Conservation (phyloP, 2,329 filamentous ascomycete species). For the Neonectria sp. region DNA sequence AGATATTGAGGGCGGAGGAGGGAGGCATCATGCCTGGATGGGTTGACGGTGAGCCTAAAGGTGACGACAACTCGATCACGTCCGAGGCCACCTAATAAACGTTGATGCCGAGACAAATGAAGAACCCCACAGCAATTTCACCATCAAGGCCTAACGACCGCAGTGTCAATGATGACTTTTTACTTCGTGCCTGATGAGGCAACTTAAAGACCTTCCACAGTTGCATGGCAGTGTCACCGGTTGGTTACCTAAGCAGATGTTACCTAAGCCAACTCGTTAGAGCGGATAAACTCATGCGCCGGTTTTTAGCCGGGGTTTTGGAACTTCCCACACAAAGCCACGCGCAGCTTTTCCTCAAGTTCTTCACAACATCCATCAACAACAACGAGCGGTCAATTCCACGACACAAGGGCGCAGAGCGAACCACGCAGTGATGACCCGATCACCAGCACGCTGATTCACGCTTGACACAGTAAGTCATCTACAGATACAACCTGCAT, state of each 20-base stretch:
- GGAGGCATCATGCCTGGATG: background rate
- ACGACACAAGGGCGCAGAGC: constrained; percentile 12
- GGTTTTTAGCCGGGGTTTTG: constrained; percentile 36
- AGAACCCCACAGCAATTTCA: background rate
- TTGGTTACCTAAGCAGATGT: background rate
- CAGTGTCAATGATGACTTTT: background rate
- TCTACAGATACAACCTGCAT: constrained; percentile 3
- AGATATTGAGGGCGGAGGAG: background rate
- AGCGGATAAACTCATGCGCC: constrained; percentile 25
- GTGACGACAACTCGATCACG: background rate
- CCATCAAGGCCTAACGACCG: background rate
- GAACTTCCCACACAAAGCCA: constrained; percentile 14
- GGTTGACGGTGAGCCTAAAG: background rate
- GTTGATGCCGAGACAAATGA: background rate
- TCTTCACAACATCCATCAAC: constrained; percentile 32
- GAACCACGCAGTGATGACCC: constrained; percentile 19
- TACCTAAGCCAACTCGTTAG: constrained; percentile 12
- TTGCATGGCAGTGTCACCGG: background rate
- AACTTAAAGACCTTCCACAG: background rate
- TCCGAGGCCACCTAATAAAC: background rate
- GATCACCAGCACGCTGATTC: constrained; percentile 3
- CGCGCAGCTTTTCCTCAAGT: constrained; percentile 34
- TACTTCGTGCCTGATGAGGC: background rate
- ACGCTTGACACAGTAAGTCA: constrained; percentile 43
- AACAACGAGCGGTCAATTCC: constrained; percentile 29